Evolutionary conservation across 2,329 filamentous ascomycete genomes (phyloP), one percentile per base, ranked within the genome.

Genomic region (Aspergillus versicolor): DNA sequence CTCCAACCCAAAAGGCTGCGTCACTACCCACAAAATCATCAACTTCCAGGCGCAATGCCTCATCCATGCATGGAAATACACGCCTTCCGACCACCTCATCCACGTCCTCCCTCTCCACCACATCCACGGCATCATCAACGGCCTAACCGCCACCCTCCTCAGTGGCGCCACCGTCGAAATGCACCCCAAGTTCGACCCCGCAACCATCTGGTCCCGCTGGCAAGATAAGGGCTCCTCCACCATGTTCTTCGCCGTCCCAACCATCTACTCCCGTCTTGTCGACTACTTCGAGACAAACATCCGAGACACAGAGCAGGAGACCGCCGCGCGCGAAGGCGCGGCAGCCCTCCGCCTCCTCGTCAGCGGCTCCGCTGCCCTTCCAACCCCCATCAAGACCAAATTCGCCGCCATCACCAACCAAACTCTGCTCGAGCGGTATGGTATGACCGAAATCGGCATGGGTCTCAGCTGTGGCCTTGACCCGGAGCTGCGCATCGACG

Each of bases 231-330:
- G 74, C 59, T 67, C 71, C 44, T 71, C 78, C 27, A 74, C 76
- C 0, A 76, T 81, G 70, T 82, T 82, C 70, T 77, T 79, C 62
- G 80, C 77, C 15, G 80, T 82, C 1, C 80, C 80, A 3, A 82
- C 80, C 1, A 80, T 82, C 30, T 82, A 81, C 65, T 76, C 79
- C 45, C 73, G 78, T 0, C 67, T 82, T 50, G 75, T 77, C 56
- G 75, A 80, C 54, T 77, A 80, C 53, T 78, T 76, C 49, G 74
- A 77, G 44, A 45, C 68, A 12, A 62, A 74, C 32, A 72, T 77
- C 42, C 70, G 69, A 19, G 71, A 70, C 1, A 75, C 73, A 2
- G 66, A 68, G 5, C 48, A 59, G 1, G 75, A 78, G 50, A 32
- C 60, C 9, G 63, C 65, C 13, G 68, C 75, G 5, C 63, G 73